These are phyloP conservation scores for Aspergillus jensenii DNA, from an alignment of 2,329 filamentous ascomycete genomes.

Conservation along the genomic window DNA sequence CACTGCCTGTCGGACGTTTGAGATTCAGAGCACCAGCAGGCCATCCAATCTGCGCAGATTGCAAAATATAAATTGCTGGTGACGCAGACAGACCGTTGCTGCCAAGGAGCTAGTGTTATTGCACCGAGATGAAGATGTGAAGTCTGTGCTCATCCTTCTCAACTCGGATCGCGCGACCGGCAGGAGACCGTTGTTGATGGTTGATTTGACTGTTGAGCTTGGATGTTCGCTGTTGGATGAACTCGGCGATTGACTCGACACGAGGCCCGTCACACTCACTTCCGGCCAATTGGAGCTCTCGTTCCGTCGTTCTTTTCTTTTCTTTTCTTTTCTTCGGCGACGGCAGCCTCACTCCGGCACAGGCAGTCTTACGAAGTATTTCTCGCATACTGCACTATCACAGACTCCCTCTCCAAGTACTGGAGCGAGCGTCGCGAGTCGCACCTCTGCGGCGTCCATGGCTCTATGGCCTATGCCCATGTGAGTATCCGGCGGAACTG, in stretches of 20 bases:
- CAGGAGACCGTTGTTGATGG: neutral
- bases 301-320: no score
- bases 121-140: constrained; percentile 2
- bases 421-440: neutral
- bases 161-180: constrained; percentile 5
- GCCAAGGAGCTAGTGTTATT: neutral
- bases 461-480: neutral
- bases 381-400: neutral
- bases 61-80: constrained; percentile 1
- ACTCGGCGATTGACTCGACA: neutral
- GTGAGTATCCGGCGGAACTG: neutral
- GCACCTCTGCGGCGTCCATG: neutral
- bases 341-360: neutral
- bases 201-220: neutral
- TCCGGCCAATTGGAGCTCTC: constrained; percentile 6
- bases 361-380: no score
- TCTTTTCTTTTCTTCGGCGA: neutral
- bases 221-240: neutral
- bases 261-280: neutral
- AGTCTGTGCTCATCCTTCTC: constrained; percentile 8
- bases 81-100: neutral
- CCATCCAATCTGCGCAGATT: neutral
- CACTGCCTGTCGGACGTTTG: neutral
- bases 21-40: neutral
- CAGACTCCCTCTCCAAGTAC: neutral